These are phyloP conservation scores for Erigeron canadensis DNA, from an alignment of 129 eudicot species.

Conservation along the genomic window DNA sequence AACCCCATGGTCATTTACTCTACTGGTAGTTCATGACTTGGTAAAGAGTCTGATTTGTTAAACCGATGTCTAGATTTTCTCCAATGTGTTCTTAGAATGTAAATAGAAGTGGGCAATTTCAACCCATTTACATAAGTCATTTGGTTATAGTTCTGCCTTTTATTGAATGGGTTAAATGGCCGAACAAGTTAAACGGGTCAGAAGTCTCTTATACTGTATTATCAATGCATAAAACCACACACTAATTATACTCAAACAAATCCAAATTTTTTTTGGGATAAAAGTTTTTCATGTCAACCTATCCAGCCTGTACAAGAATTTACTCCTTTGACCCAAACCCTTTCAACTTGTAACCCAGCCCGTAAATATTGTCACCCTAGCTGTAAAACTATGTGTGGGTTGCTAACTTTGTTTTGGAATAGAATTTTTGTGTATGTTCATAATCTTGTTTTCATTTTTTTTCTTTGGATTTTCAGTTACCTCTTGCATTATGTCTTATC, in stretches of 20 bases:
- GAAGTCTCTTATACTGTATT: too few relatives aligned
- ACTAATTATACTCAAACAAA: too few relatives aligned
- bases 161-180: not conserved
- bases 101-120: too few relatives aligned
- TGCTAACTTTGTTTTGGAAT: not conserved
- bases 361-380: not conserved
- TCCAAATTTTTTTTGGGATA: too few relatives aligned
- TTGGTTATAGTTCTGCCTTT: not conserved
- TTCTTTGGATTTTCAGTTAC: slow-evolving; percentile 47
- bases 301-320: not conserved
- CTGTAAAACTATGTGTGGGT: not conserved
- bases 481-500: slow-evolving; percentile 63
- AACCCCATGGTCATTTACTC: not conserved
- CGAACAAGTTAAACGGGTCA: too few relatives aligned
- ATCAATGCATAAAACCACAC: too few relatives aligned
- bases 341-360: not conserved
- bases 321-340: not conserved
- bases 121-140: too few relatives aligned
- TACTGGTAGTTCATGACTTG: not conserved
- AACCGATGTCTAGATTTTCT: not conserved
- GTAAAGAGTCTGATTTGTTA: not conserved
- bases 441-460: slow-evolving; percentile 5
- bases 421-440: not conserved
- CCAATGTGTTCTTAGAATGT: not conserved
- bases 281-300: not conserved